These are phyloP conservation scores for Cucurbitaria berberidis DNA, from an alignment of 2,329 filamentous ascomycete genomes.

Conservation along the genomic window DNA sequence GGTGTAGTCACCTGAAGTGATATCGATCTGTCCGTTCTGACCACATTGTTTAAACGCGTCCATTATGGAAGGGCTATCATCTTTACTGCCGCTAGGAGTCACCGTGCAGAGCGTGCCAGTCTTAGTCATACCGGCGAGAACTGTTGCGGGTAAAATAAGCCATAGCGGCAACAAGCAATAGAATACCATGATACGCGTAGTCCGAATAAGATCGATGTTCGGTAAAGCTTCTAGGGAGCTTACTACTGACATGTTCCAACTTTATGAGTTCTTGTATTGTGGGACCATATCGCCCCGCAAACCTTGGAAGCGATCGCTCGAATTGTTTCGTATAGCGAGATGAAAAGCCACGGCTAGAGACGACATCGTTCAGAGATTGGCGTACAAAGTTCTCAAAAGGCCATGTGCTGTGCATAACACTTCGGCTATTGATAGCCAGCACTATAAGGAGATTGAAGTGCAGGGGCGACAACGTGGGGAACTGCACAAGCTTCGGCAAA, in stretches of 20 bases:
- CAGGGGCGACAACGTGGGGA: neutral
- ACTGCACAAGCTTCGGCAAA: neutral
- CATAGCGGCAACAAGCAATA: slow-evolving; percentile 9
- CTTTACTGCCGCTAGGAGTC: slow-evolving; percentile 27
- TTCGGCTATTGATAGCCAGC: neutral
- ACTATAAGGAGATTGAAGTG: neutral
- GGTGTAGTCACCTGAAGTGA: slow-evolving; percentile 30
- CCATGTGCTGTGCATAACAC: neutral
- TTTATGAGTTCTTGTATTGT: slow-evolving; percentile 20
- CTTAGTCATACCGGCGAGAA: slow-evolving; percentile 29
- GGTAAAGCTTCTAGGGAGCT: neutral
- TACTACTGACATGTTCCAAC: neutral
- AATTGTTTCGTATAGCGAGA: neutral
- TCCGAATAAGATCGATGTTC: neutral
- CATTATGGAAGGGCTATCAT: slow-evolving; percentile 32
- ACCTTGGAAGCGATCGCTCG: neutral
- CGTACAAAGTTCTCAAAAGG: neutral
- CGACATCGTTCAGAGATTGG: neutral
- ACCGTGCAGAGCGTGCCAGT: slow-evolving; percentile 32
- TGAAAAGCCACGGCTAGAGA: neutral
- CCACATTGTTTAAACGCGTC: slow-evolving; percentile 39
- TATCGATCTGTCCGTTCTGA: slow-evolving; percentile 33
- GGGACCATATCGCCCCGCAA: slow-evolving; percentile 7
- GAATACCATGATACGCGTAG: slow-evolving; percentile 14
- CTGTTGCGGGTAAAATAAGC: slow-evolving; percentile 9